Conservation (phyloP, 2,329 filamentous ascomycete species). For the Penicillium frequentans region DNA sequence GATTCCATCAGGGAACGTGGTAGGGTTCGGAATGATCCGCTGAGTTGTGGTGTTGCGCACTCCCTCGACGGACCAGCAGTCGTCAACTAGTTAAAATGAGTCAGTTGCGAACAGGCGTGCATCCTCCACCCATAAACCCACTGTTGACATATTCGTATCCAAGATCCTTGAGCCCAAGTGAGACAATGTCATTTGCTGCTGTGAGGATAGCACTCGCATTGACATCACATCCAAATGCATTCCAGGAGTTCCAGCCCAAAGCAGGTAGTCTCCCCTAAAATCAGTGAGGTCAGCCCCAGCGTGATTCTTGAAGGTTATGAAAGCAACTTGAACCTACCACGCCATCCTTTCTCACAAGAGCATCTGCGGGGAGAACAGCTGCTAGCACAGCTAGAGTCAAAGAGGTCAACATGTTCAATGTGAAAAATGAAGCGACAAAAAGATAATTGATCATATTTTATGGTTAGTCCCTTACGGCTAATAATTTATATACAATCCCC, state of each 20-base stretch:
- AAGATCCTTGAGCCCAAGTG: constrained; percentile 48
- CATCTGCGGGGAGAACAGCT: constrained; percentile 19
- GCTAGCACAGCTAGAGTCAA: constrained; percentile 17
- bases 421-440: background rate
- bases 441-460: background rate
- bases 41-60: constrained; percentile 44
- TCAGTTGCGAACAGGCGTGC: background rate
- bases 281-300: background rate
- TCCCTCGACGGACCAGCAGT: constrained; percentile 58
- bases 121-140: constrained; percentile 5
- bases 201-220: constrained; percentile 47
- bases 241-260: constrained; percentile 49
- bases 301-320: background rate
- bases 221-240: constrained; percentile 51
- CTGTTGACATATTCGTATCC: constrained; percentile 52
- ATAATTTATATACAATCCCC: constrained; percentile 1
- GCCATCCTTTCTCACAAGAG: constrained; percentile 27
- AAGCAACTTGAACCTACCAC: constrained; percentile 21
- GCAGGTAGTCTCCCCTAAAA: constrained; percentile 29
- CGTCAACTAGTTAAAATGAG: constrained; percentile 47
- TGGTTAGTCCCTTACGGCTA: background rate
- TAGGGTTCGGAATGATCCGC: constrained; percentile 49
- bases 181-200: constrained; percentile 48
- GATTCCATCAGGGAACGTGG: constrained; percentile 61
- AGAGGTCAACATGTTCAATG: constrained; percentile 6